Conservation (phyloP, 495 filamentous ascomycete species). For the Friedmanniomyces simplex region DNA sequence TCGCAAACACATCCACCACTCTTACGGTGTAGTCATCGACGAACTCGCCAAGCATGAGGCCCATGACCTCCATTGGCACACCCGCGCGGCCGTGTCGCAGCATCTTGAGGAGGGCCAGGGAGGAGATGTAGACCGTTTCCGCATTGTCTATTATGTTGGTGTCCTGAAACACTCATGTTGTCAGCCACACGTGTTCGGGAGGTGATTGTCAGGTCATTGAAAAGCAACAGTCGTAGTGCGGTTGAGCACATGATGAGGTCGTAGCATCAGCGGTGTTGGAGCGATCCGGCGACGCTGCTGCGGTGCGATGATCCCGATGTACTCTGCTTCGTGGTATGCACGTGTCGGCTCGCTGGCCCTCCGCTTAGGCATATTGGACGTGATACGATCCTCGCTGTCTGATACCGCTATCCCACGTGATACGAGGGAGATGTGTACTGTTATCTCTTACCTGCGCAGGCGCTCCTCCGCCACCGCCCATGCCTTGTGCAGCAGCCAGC, state of each 20-base stretch:
- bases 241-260: background rate
- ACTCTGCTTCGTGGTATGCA: background rate
- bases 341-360: background rate
- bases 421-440: too few relatives aligned
- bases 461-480: constrained; percentile 58
- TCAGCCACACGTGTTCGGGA: background rate
- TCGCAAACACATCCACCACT: constrained; percentile 96
- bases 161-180: constrained; percentile 45
- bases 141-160: constrained; percentile 94
- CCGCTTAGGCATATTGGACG: background rate
- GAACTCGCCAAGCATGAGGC: constrained; percentile 95
- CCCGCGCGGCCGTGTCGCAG: constrained; percentile 91
- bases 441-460: constrained; percentile 77
- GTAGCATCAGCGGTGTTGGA: background rate
- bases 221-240: background rate
- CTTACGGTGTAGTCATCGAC: constrained; percentile 98
- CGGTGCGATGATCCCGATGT: background rate
- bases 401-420: too few relatives aligned
- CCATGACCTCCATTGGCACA: constrained; percentile 99
- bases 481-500: constrained; percentile 66
- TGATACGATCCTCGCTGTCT: background rate
- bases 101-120: constrained; percentile 95
- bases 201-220: background rate
- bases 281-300: background rate
- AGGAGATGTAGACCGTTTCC: constrained; percentile 98